Evolutionary conservation across 2,329 filamentous ascomycete genomes (phyloP).

Genomic region (Ceratocystiopsis brevicomis): DNA sequence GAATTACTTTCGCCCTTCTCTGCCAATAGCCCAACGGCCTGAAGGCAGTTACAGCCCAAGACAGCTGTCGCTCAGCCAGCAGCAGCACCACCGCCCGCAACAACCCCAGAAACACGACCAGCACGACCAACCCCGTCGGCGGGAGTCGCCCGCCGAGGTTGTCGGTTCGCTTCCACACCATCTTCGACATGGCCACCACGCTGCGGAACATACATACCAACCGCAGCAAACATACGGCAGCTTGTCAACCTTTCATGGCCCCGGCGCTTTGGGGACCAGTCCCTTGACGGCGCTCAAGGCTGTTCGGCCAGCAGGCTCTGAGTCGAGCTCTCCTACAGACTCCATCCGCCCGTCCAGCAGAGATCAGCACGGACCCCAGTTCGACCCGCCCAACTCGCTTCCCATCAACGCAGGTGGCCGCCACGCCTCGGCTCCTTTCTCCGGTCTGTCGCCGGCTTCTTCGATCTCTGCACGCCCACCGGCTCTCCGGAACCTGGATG

Average conservation of each 20-base stretch:
- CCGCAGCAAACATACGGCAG: constrained; percentile 65
- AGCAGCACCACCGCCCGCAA: not conserved
- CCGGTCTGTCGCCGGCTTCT: constrained; percentile 1
- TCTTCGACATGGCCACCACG: constrained; percentile 27
- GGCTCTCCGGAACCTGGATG: constrained; percentile 29
- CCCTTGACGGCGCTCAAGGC: constrained; percentile 69
- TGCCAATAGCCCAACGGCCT: constrained; percentile 31
- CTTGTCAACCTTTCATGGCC: constrained; percentile 75
- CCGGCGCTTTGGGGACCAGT: constrained; percentile 58
- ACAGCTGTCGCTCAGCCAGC: constrained; percentile 1
- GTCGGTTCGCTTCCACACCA: constrained; percentile 55
- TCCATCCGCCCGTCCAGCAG: constrained; percentile 28
- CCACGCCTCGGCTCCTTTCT: not conserved
- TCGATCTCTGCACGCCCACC: constrained; percentile 14
- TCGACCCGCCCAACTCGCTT: constrained; percentile 30
- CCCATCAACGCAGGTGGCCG: constrained; percentile 24
- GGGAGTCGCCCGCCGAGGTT: constrained; percentile 29
- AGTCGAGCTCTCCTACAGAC: constrained; percentile 38
- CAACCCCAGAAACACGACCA: not conserved
- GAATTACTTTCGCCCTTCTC: constrained; percentile 64
- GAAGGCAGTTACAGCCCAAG: constrained; percentile 10
- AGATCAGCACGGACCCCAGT: constrained; percentile 16
- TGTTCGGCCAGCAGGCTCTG: constrained; percentile 40
- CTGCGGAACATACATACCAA: constrained; percentile 29
- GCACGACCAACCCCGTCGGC: constrained; percentile 13